Conservation (phyloP, 306 rosid species). For the Coriaria nepalensis region DNA sequence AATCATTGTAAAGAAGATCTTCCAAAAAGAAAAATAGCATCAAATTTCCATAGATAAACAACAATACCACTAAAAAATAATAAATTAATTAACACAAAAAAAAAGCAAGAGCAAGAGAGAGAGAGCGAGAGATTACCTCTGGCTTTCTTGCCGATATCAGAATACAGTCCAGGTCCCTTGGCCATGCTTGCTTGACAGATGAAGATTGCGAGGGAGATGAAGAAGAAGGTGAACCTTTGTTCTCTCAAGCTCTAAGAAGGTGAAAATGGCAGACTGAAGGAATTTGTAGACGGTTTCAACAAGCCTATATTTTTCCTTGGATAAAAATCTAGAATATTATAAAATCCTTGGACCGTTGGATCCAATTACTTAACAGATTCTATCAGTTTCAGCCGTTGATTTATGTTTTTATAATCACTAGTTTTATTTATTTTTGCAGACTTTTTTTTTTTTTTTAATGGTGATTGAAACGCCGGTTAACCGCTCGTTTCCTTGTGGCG, state of each 20-base stretch:
- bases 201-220: conserved; percentile 9
- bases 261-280: conserved; percentile 2
- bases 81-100: not conserved
- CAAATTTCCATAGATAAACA: too few species aligned
- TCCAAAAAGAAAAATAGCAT: not conserved
- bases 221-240: not conserved
- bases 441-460: too few species aligned
- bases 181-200: conserved; percentile 26
- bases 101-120: not conserved
- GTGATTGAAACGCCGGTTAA: too few species aligned
- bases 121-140: conserved; percentile 34
- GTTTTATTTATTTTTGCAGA: too few species aligned
- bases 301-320: too few species aligned
- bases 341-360: too few species aligned
- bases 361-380: too few species aligned
- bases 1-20: conserved; percentile 78
- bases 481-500: too few species aligned
- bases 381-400: too few species aligned
- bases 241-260: conserved; percentile 1
- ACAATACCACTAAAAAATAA: not conserved
- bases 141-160: conserved; percentile 70
- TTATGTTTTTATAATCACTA: too few species aligned
- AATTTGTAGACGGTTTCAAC: too few species aligned
- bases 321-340: too few species aligned
- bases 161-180: conserved; percentile 78